A percentile compares a stretch with the other conserved stretches of the same genome.
phyloP scores from a whole-genome alignment of 495 filamentous ascomycete species.

The Annulohypoxylon stygium region DNA sequence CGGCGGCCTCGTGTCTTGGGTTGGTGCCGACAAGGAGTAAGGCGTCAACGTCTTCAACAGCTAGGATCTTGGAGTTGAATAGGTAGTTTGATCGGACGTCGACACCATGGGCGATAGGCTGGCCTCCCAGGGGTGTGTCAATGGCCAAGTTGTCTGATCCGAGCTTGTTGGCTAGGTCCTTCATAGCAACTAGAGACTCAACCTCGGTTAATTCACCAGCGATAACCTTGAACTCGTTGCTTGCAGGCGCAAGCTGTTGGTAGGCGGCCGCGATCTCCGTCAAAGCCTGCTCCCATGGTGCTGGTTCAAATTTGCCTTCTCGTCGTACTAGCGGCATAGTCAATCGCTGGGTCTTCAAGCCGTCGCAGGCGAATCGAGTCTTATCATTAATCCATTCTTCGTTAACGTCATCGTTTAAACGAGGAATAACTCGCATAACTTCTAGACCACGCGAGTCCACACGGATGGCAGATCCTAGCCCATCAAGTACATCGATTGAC shows the following conservation, averaged over 20 bases:
- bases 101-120: slow-evolving; percentile 90
- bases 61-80: slow-evolving; percentile 95
- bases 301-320: slow-evolving; percentile 88
- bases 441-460: slow-evolving; percentile 94
- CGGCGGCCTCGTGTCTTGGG: slow-evolving; percentile 92
- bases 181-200: slow-evolving; percentile 94
- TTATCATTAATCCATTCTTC: slow-evolving; percentile 99
- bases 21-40: slow-evolving; percentile 96
- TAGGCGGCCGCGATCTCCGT: slow-evolving; percentile 84
- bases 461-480: slow-evolving; percentile 91
- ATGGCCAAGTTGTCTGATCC: slow-evolving; percentile 95
- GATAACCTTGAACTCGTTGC: slow-evolving; percentile 94
- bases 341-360: slow-evolving; percentile 92
- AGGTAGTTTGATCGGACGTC: slow-evolving; percentile 94
- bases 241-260: slow-evolving; percentile 79
- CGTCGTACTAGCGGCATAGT: slow-evolving; percentile 91
- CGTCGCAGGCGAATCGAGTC: slow-evolving; percentile 95
- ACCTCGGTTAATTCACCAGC: slow-evolving; percentile 91
- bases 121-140: slow-evolving; percentile 85
- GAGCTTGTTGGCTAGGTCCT: slow-evolving; percentile 95
- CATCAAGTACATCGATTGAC: slow-evolving; percentile 94
- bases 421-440: slow-evolving; percentile 92
- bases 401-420: slow-evolving; percentile 97
- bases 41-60: slow-evolving; percentile 92
- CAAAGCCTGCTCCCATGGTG: slow-evolving; percentile 93